Conservation (phyloP, 805 yeast genomes). For the Wickerhamiella kazuoi region DNA sequence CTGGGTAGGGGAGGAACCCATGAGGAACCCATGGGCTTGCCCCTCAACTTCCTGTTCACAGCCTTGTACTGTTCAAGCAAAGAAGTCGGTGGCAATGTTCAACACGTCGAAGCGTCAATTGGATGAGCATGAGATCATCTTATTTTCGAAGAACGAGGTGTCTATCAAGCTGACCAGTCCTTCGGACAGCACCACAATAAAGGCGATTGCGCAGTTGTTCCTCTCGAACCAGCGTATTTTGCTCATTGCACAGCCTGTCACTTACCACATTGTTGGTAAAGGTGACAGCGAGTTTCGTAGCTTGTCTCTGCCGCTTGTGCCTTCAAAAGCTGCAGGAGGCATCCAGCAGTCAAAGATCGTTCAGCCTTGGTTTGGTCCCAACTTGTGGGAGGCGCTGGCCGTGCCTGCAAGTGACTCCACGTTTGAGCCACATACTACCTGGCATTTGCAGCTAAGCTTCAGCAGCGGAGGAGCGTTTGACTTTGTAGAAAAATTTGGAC, state of each 20-base stretch:
- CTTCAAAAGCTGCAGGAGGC: slow-evolving; percentile 4
- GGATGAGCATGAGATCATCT: neutral
- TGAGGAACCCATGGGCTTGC: no score
- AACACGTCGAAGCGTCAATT: neutral
- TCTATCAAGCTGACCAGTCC: neutral
- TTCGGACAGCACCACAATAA: slow-evolving; percentile 4
- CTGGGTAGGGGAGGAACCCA: no score
- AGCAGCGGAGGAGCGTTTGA: slow-evolving; percentile 20
- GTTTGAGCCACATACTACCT: slow-evolving; percentile 14
- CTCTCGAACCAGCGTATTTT: slow-evolving; percentile 13
- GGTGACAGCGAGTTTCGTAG: slow-evolving; percentile 17
- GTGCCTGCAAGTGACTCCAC: slow-evolving; percentile 12
- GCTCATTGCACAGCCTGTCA: slow-evolving; percentile 5
- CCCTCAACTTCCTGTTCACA: no score
- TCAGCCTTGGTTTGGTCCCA: slow-evolving; percentile 25
- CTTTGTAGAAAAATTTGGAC: slow-evolving; percentile 10
- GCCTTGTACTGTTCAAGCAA: no score
- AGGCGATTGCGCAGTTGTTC: slow-evolving; percentile 3
- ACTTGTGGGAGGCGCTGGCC: slow-evolving; percentile 17
- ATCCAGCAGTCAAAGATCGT: slow-evolving; percentile 12
- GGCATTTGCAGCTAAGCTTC: slow-evolving; percentile 16
- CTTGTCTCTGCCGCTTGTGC: slow-evolving; percentile 12
- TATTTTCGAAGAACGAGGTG: neutral
- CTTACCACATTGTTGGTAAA: slow-evolving; percentile 14
- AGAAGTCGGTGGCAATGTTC: neutral